Conservation (phyloP, 306 rosid genomes). For the Cucurbita ficifolia region DNA sequence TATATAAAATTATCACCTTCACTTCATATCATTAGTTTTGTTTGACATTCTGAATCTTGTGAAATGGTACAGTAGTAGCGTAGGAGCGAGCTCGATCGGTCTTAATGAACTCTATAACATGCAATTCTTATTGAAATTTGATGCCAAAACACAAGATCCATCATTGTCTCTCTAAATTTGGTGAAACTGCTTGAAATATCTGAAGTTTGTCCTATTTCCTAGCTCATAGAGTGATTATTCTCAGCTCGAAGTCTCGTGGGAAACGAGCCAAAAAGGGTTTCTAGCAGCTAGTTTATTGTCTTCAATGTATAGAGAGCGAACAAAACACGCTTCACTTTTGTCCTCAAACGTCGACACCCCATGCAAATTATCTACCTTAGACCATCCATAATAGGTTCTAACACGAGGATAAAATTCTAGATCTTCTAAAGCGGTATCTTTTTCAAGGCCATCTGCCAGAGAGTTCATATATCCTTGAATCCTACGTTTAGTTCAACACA, state of each 20-base stretch:
- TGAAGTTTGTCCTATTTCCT: not conserved
- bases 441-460: not conserved
- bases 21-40: not conserved
- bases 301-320: not conserved
- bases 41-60: not conserved
- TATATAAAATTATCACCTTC: not conserved
- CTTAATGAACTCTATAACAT: not conserved
- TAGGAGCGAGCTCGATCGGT: not conserved
- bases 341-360: not conserved
- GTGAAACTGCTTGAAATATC: not conserved
- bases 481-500: not conserved
- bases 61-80: not conserved
- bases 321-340: not conserved
- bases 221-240: not conserved
- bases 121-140: not conserved
- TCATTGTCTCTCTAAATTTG: not conserved
- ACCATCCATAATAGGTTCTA: no score
- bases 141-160: not conserved
- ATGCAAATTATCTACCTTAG: no score
- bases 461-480: not conserved
- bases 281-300: not conserved
- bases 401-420: no score
- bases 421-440: not conserved
- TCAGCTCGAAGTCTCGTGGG: not conserved
- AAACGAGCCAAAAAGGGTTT: not conserved